Percentiles rank a stretch among this genome's conserved stretches.
Conservation (phyloP, 306 rosid genomes). For the Cyclanthera cordifolia region DNA sequence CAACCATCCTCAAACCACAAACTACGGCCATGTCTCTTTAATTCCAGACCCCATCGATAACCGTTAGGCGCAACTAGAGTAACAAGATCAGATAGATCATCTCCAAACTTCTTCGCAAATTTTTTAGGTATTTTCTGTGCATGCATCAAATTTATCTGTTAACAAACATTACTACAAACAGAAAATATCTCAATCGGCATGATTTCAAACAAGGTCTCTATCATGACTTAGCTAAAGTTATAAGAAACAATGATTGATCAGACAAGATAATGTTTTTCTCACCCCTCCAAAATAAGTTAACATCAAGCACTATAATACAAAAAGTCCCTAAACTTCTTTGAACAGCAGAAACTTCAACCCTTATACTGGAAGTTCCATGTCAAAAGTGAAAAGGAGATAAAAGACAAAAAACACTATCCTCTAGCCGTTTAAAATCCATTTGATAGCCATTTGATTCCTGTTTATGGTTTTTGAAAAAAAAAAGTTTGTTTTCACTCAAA, state of each 20-base stretch:
- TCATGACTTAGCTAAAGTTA: not conserved
- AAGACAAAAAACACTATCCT: not conserved
- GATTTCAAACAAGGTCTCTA: not conserved
- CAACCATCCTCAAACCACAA: constrained; percentile 71
- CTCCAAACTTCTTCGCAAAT: constrained; percentile 51
- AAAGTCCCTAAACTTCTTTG: constrained; percentile 1
- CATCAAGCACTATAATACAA: not conserved
- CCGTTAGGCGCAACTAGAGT: constrained; percentile 63
- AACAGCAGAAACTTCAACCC: not conserved
- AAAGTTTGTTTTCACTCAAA: too few relatives aligned
- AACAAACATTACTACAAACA: not conserved
- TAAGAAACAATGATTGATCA: not conserved
- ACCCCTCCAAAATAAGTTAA: not conserved
- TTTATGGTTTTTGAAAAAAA: too few relatives aligned
- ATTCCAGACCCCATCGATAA: constrained; percentile 53
- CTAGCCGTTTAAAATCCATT: not conserved
- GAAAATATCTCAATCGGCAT: not conserved
- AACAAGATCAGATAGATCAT: constrained; percentile 51
- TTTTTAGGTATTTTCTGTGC: constrained; percentile 73
- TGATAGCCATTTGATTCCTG: too few relatives aligned
- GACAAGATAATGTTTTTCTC: not conserved
- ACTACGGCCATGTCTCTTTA: constrained; percentile 50
- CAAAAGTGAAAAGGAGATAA: not conserved
- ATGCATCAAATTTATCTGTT: not conserved
- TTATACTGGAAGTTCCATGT: not conserved